Conservation (phyloP, 768 basidiomycete genomes). For the button mushroom (Agaricus bisporus) region DNA sequence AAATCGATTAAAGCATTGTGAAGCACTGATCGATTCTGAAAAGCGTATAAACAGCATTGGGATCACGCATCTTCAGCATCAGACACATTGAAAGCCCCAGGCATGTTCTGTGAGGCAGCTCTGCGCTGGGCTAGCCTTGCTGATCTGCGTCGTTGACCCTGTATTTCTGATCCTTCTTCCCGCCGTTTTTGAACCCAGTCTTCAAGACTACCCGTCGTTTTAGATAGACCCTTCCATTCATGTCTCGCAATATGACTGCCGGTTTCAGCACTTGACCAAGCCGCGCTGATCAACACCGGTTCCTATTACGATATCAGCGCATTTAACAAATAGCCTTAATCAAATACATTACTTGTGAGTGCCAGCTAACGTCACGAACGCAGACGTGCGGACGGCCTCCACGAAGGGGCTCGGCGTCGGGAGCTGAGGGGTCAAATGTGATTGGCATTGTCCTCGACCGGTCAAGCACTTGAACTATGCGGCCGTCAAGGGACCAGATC, state of each 20-base stretch:
- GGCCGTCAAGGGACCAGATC: constrained; percentile 96
- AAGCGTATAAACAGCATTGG: background rate
- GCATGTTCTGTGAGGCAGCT: constrained; percentile 3
- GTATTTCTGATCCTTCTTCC: constrained; percentile 17
- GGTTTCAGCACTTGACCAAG: constrained; percentile 65
- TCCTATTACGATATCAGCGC: constrained; percentile 37
- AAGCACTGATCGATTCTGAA: background rate
- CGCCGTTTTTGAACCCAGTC: constrained; percentile 63
- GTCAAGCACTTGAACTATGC: constrained; percentile 77
- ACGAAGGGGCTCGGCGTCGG: constrained; percentile 32
- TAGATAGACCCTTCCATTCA: constrained; percentile 91
- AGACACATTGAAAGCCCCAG: constrained; percentile 2
- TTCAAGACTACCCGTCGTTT: constrained; percentile 59
- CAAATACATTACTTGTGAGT: constrained; percentile 51
- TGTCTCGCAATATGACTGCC: constrained; percentile 85
- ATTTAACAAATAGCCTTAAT: background rate
- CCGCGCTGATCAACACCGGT: constrained; percentile 88
- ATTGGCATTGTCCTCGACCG: constrained; percentile 68
- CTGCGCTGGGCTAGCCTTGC: constrained; percentile 11
- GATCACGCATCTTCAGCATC: constrained; percentile 8
- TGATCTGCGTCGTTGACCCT: constrained; percentile 20
- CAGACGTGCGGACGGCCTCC: constrained; percentile 37
- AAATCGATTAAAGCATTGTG: too few relatives aligned
- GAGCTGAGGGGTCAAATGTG: constrained; percentile 64
- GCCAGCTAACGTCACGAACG: constrained; percentile 96